Percentiles rank a stretch among this genome's conserved stretches.
These are phyloP conservation scores for Metrosideros polymorpha DNA, from an alignment of 441 rosid genomes.

Conservation along the genomic window DNA sequence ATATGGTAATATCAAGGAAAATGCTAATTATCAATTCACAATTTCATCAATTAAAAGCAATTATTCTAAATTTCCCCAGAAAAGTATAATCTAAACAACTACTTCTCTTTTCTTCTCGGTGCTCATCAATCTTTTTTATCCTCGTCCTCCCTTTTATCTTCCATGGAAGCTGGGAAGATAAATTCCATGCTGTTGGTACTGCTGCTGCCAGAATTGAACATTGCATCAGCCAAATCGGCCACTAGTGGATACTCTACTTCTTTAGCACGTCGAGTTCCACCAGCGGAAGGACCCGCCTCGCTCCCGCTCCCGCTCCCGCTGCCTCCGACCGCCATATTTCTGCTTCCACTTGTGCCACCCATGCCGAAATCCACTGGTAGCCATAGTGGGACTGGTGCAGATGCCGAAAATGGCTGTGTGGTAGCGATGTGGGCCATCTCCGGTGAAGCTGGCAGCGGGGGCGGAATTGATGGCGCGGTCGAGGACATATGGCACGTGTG, in stretches of 20 bases:
- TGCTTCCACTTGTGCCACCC: not conserved
- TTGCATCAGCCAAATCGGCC: constrained; percentile 45
- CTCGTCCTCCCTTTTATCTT: constrained; percentile 16
- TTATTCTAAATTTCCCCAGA: not conserved
- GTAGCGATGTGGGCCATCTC: constrained; percentile 15
- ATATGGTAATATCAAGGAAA: not conserved
- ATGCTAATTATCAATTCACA: not conserved
- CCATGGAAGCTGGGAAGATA: constrained; percentile 23
- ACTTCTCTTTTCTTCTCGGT: not conserved
- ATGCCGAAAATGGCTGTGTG: constrained; percentile 12
- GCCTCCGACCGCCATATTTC: not conserved
- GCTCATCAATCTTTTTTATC: constrained; percentile 14
- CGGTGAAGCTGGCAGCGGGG: not conserved
- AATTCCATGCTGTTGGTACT: constrained; percentile 57
- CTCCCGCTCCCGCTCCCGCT: not conserved
- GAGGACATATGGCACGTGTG: constrained; percentile 72
- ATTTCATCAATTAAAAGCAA: not conserved
- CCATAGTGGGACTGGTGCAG: constrained; percentile 12
- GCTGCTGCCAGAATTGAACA: constrained; percentile 53
- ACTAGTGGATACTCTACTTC: constrained; percentile 22
- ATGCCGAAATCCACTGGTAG: constrained; percentile 16
- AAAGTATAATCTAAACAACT: not conserved
- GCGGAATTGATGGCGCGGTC: constrained; percentile 36
- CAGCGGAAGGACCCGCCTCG: constrained; percentile 21
- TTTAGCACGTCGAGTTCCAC: constrained; percentile 1